These are phyloP conservation scores for Boletus pseudo-olivaceus DNA, from an alignment of 768 basidiomycete genomes.

Conservation along the genomic window DNA sequence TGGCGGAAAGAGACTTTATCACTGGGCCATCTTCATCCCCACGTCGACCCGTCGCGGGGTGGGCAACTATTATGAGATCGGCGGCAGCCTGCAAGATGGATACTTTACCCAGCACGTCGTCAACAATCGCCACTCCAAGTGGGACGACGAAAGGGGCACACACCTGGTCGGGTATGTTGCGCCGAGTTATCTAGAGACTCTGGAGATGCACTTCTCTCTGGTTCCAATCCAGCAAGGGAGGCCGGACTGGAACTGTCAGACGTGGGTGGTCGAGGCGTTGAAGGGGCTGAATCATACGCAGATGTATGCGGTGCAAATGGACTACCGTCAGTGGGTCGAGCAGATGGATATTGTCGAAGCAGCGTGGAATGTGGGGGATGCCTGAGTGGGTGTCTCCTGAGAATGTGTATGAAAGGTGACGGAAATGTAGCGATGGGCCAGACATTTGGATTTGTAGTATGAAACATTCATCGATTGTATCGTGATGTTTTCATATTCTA, in stretches of 20 bases:
- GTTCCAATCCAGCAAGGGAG: conserved; percentile 10
- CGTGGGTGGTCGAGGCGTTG: conserved; percentile 20
- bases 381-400: background rate
- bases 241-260: conserved; percentile 19
- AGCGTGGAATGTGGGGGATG: conserved; percentile 18
- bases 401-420: background rate
- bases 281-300: conserved; percentile 8
- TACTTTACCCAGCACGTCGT: conserved; percentile 16
- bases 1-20: background rate
- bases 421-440: background rate
- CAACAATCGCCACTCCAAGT: conserved; percentile 11
- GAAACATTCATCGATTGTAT: background rate
- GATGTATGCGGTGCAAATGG: conserved; percentile 18
- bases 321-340: conserved; percentile 4
- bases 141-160: conserved; percentile 12
- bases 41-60: conserved; percentile 15
- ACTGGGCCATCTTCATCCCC: conserved; percentile 25
- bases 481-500: background rate
- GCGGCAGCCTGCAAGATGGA: conserved; percentile 2
- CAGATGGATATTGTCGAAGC: conserved; percentile 16
- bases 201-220: conserved; percentile 11
- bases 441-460: background rate
- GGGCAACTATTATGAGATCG: conserved; percentile 22
- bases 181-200: background rate
- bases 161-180: conserved; percentile 14